A percentile compares a stretch with the other conserved stretches of the same genome.
These are phyloP conservation scores for Intubia oerlemansii DNA, from an alignment of 2,329 filamentous ascomycete species.

Conservation along the genomic window DNA sequence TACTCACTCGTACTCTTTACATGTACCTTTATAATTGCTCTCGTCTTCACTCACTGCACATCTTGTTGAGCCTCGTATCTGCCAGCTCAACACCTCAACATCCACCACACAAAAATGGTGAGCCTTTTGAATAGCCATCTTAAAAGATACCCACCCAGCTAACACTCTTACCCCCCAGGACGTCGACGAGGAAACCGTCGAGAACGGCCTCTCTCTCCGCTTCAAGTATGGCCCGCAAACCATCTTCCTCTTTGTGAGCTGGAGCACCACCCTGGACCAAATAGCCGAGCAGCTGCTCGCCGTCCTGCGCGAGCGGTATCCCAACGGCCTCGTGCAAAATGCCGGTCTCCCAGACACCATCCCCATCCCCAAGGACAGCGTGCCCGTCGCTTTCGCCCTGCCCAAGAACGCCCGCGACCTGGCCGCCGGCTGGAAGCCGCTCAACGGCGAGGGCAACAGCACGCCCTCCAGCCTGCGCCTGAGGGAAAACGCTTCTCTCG, in stretches of 20 bases:
- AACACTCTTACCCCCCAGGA: neutral
- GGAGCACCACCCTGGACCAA: slow-evolving; percentile 31
- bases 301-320: slow-evolving; percentile 34
- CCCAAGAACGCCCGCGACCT: slow-evolving; percentile 23
- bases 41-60: too few species aligned
- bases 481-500: slow-evolving; percentile 24
- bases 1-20: too few species aligned
- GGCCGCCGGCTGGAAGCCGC: slow-evolving; percentile 25
- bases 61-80: too few species aligned
- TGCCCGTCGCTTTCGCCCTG: slow-evolving; percentile 26
- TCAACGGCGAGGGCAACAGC: slow-evolving; percentile 20
- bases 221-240: slow-evolving; percentile 56
- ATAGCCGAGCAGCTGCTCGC: slow-evolving; percentile 37
- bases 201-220: slow-evolving; percentile 40
- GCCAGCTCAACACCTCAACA: too few species aligned
- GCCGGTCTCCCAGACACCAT: slow-evolving; percentile 15
- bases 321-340: slow-evolving; percentile 32
- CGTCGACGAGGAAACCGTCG: too few species aligned
- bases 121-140: too few species aligned
- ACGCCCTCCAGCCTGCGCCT: slow-evolving; percentile 21
- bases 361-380: slow-evolving; percentile 17
- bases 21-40: too few species aligned
- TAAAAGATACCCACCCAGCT: too few species aligned
- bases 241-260: slow-evolving; percentile 43
- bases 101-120: too few species aligned